phyloP scores from a whole-genome alignment of 805 yeast genomes.

The Komagataella mondaviorum region DNA sequence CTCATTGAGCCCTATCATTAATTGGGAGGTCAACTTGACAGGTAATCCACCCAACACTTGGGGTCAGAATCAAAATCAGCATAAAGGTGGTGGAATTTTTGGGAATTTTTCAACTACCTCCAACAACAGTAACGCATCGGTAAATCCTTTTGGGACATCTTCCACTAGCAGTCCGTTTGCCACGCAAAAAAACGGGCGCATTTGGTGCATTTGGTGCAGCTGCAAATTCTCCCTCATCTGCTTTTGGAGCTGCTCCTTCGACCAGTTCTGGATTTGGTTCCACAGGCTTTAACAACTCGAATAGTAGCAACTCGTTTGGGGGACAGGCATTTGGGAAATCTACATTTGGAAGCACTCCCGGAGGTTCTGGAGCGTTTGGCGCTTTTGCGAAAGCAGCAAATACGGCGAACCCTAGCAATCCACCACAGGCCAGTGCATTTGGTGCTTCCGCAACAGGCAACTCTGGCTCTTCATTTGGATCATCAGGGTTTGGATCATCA shows the following conservation, averaged over 20 bases:
- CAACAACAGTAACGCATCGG: not conserved
- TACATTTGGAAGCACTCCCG: not conserved
- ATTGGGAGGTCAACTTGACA: not conserved
- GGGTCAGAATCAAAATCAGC: not conserved
- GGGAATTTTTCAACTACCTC: not conserved
- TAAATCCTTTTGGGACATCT: not conserved
- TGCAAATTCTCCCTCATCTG: not conserved
- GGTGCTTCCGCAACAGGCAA: not conserved
- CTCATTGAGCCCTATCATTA: not conserved
- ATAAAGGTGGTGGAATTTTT: not conserved
- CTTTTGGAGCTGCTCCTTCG: conserved; percentile 1
- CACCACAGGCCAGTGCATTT: not conserved
- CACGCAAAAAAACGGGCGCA: not conserved
- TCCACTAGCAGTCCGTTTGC: not conserved
- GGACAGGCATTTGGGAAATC: not conserved
- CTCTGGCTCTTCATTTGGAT: not conserved
- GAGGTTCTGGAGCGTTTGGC: not conserved
- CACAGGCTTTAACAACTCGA: not conserved
- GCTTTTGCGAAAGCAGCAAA: not conserved
- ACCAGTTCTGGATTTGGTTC: not conserved
- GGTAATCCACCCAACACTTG: not conserved
- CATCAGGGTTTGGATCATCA: not conserved
- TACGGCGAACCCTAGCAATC: not conserved
- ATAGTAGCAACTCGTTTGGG: not conserved
- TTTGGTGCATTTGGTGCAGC: not conserved